These are phyloP conservation scores for Pouteria campechiana DNA, from an alignment of 179 eudicot genomes.

Conservation along the genomic window DNA sequence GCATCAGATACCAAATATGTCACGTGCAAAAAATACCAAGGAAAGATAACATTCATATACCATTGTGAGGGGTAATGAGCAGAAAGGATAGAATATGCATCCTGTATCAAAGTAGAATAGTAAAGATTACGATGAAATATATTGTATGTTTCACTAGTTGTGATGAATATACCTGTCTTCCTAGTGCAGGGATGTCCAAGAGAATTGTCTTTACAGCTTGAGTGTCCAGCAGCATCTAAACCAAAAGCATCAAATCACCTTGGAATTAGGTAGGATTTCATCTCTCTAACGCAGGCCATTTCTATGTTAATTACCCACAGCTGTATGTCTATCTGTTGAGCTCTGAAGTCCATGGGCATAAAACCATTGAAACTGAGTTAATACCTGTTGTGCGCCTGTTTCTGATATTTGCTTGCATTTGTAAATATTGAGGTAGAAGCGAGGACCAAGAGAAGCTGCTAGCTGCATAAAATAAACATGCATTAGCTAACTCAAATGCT, in stretches of 20 bases:
- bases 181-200: constrained; percentile 92
- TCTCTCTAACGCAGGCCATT: not conserved
- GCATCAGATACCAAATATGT: too few species aligned
- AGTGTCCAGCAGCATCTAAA: constrained; percentile 95
- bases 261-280: not conserved
- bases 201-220: constrained; percentile 97
- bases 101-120: too few species aligned
- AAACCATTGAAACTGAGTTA: not conserved
- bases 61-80: too few species aligned
- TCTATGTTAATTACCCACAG: not conserved
- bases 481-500: not conserved
- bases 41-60: too few species aligned
- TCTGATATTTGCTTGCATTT: constrained; percentile 98
- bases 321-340: not conserved
- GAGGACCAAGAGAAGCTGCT: constrained; percentile 95
- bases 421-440: constrained; percentile 86
- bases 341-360: not conserved
- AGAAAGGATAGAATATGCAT: too few species aligned
- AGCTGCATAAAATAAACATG: constrained; percentile 39
- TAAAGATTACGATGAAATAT: too few species aligned
- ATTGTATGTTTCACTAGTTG: too few species aligned
- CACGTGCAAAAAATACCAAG: too few species aligned
- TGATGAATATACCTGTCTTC: constrained; percentile 58
- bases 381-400: constrained; percentile 95
- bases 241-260: constrained; percentile 1